Base-by-base conservation (phyloP, 768 basidiomycete genomes). In the Tricholoma saponaceum region DNA sequence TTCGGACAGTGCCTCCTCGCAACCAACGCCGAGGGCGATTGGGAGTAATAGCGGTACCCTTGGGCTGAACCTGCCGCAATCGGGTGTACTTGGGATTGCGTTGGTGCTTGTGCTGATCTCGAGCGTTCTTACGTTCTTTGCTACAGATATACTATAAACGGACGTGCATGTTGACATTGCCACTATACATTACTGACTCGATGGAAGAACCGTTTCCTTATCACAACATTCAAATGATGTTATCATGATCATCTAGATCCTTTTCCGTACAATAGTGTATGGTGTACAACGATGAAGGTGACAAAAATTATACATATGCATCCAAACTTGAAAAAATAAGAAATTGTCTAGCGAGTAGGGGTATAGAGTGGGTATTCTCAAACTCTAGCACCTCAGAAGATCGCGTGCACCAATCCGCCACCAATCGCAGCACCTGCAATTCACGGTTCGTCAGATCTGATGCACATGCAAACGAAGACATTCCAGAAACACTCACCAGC, bases 401-500 rank as follows among this genome's bases (percentile, higher is more conserved):
- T 72, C 1, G 73, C 71, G 22, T 66, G 63, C 35, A 74, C 68
- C 5, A 74, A 58, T 10, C 71, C 73, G 52, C 71, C 70, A 25
- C 71, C 72, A 54, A 74, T 69, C 39, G 72, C 72, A 23, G 73
- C 64, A 54, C 72, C 71, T 72, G 25, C 5, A 35, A 20, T 33
- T 25, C 10, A 25, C 5, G 18, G 20, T 43, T 43, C 41, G 33
- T 51, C 30, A 49, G 10, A 1, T 16, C 20, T 6, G 14, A 16
- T 13, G 28, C 41, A 5, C 33, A 26, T 18, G 5, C 25, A 32
- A 35, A 44, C n/a, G 18, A 23, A 12, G 0, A 5, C 12, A 14
- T 35, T 13, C 18, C 1, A 41, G 26, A 10, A 23, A 7, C 2
- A 62, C 70, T 59, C 52, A 84, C 87, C 87, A 61, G 86, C 88